A percentile compares a stretch with the other conserved stretches of the same genome.
phyloP scores from a whole-genome alignment of 2,329 filamentous ascomycete species.

The Penicillium concentricum region DNA sequence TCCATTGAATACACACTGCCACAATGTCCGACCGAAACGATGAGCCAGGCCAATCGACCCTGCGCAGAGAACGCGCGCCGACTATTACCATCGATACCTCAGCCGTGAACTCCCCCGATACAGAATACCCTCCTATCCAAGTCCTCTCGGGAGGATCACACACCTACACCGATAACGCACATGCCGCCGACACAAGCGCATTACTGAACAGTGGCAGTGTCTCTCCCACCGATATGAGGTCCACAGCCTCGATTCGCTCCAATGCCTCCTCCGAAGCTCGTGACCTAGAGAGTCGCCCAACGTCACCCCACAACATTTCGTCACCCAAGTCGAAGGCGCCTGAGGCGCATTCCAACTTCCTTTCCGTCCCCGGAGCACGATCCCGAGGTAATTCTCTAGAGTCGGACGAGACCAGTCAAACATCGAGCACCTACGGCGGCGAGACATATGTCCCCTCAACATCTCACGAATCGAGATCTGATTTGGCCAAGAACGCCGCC shows the following conservation, averaged over 20 bases:
- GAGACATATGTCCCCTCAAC: slow-evolving; percentile 53
- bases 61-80: slow-evolving; percentile 48
- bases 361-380: slow-evolving; percentile 62
- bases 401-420: slow-evolving; percentile 57
- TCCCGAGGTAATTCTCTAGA: slow-evolving; percentile 66
- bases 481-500: slow-evolving; percentile 48
- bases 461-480: slow-evolving; percentile 44
- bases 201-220: slow-evolving; percentile 32
- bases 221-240: slow-evolving; percentile 52
- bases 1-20: slow-evolving; percentile 8
- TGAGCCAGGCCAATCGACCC: slow-evolving; percentile 26
- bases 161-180: slow-evolving; percentile 38
- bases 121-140: slow-evolving; percentile 34
- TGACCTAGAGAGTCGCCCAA: slow-evolving; percentile 56
- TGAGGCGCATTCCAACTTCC: slow-evolving; percentile 55
- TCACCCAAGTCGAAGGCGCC: slow-evolving; percentile 57
- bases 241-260: slow-evolving; percentile 53
- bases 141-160: slow-evolving; percentile 38
- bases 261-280: slow-evolving; percentile 60
- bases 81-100: slow-evolving; percentile 60
- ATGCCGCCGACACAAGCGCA: slow-evolving; percentile 30
- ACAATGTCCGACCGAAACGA: slow-evolving; percentile 33
- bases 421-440: slow-evolving; percentile 53
- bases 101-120: slow-evolving; percentile 46
- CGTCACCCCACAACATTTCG: slow-evolving; percentile 66